Conservation (phyloP, 2,329 filamentous ascomycete species). For the Sclerotinia glacialis region DNA sequence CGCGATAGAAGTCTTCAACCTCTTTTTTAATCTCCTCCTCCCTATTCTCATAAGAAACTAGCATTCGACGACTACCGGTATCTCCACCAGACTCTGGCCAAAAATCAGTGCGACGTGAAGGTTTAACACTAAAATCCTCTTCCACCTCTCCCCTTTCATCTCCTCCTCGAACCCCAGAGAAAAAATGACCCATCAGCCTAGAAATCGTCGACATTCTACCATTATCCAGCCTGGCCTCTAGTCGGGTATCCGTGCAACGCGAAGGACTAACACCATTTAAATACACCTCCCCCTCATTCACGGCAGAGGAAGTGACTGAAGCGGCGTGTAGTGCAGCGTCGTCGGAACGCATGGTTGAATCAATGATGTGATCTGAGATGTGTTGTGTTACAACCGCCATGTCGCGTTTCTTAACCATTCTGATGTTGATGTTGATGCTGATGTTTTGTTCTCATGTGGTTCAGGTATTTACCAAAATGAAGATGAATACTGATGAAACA, state of each 20-base stretch:
- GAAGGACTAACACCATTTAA: neutral
- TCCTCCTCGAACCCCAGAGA: neutral
- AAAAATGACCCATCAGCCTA: neutral
- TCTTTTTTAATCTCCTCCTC: neutral
- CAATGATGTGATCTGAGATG: neutral
- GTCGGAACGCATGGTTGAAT: neutral
- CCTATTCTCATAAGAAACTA: too few relatives aligned
- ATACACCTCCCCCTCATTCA: neutral
- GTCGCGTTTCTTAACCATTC: constrained; percentile 3
- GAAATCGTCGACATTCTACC: neutral
- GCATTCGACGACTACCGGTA: neutral
- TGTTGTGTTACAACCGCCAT: neutral
- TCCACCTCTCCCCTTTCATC: too few relatives aligned
- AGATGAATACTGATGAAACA: neutral
- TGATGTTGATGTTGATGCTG: neutral
- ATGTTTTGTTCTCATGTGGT: neutral
- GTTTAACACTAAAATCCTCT: rapidly evolving
- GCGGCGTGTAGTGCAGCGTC: neutral
- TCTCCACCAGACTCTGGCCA: neutral
- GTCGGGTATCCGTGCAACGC: neutral
- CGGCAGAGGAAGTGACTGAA: neutral
- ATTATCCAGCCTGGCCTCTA: neutral
- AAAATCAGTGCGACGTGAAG: neutral
- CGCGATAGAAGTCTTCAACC: neutral
- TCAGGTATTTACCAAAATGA: neutral